These are phyloP conservation scores for Diaporthe sp. DNA, from an alignment of 2,329 filamentous ascomycete species.

Conservation along the genomic window DNA sequence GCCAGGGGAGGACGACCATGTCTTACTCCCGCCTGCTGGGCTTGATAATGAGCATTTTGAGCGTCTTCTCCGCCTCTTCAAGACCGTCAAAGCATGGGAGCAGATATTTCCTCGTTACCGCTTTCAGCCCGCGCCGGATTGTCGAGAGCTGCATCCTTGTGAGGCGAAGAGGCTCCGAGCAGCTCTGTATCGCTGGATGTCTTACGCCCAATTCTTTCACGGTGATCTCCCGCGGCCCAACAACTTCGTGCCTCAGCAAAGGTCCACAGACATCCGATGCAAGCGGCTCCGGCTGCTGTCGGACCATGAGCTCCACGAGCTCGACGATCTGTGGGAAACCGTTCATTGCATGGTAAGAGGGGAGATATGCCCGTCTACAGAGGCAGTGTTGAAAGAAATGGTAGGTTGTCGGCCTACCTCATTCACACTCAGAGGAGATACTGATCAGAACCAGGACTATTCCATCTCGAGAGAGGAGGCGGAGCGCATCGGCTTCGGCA, in stretches of 20 bases:
- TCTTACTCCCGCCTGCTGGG: slow-evolving; percentile 22
- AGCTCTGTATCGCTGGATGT: slow-evolving; percentile 68
- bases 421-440: no score
- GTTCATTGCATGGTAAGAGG: slow-evolving; percentile 60
- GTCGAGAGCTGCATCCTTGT: slow-evolving; percentile 57
- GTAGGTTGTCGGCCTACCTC: slow-evolving; percentile 48
- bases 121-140: slow-evolving; percentile 60
- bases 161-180: slow-evolving; percentile 64
- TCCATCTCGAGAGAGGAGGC: slow-evolving; percentile 8
- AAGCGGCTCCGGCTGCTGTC: slow-evolving; percentile 61
- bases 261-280: slow-evolving; percentile 53
- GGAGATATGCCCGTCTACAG: slow-evolving; percentile 62
- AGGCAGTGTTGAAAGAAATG: slow-evolving; percentile 51
- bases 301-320: slow-evolving; percentile 59
- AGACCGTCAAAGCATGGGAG: slow-evolving; percentile 57
- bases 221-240: slow-evolving; percentile 54
- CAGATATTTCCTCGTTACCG: slow-evolving; percentile 53
- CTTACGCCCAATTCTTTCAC: slow-evolving; percentile 67
- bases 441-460: slow-evolving; percentile 15
- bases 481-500: slow-evolving; percentile 40
- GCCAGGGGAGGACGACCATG: background rate
- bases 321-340: slow-evolving; percentile 61
- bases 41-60: slow-evolving; percentile 48
- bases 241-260: slow-evolving; percentile 39
- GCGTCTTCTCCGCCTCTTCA: slow-evolving; percentile 50